Evolutionary conservation across 148 eudicot genomes (phyloP).

Genomic region (Rhododendron mucronatum): DNA sequence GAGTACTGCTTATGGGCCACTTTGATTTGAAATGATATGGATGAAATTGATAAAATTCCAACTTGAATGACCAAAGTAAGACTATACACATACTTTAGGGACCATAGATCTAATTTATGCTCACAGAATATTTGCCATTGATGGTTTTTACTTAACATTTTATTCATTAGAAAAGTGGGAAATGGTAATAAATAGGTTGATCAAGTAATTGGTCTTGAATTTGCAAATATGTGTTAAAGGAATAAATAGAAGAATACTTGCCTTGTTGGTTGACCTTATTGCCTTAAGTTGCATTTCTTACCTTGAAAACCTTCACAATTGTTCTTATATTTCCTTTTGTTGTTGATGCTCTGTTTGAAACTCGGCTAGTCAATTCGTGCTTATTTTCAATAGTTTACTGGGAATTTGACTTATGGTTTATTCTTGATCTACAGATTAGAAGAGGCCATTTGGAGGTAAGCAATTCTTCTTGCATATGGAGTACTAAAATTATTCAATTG

Average conservation of each 20-base stretch:
- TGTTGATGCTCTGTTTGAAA: not conserved
- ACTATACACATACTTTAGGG: not conserved
- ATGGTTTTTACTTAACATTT: not conserved
- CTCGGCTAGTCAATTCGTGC: not conserved
- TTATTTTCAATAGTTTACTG: not conserved
- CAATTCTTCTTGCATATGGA: constrained; percentile 3
- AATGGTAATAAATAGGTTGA: not conserved
- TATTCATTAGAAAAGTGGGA: not conserved
- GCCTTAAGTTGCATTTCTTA: not conserved
- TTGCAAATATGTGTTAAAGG: not conserved
- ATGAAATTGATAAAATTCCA: not conserved
- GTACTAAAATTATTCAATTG: not conserved
- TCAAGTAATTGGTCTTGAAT: not conserved
- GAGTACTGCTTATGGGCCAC: not conserved
- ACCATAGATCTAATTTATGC: not conserved
- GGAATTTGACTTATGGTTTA: constrained; percentile 6
- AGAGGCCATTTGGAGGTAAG: constrained; percentile 61
- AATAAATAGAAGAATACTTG: not conserved
- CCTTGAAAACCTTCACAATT: not conserved
- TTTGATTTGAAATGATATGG: not conserved
- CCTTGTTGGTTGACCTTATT: not conserved
- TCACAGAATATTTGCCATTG: not conserved
- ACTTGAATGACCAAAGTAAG: not conserved
- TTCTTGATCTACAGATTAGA: constrained; percentile 41
- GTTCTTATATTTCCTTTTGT: not conserved